These are phyloP conservation scores for Litsea cubeba DNA, from an alignment of 164 flowering plant genomes.

Conservation along the genomic window DNA sequence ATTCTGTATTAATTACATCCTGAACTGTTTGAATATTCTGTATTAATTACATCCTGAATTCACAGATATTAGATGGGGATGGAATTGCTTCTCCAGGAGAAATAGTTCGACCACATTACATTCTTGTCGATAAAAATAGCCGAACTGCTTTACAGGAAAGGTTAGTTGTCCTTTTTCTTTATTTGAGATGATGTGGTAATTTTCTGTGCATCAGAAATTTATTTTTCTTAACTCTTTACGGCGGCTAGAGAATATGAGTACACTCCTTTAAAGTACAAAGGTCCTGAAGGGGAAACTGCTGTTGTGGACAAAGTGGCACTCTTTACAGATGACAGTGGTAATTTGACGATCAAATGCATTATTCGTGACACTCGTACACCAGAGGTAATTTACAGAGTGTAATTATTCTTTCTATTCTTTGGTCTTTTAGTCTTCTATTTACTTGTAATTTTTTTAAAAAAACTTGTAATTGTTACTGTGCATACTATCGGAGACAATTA, in stretches of 20 bases:
- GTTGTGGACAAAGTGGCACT: conserved; percentile 86
- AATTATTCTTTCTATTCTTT: too few species aligned
- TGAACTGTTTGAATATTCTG: too few species aligned
- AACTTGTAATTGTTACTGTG: too few species aligned
- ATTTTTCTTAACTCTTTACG: conserved; percentile 3
- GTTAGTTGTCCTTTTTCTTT: conserved; percentile 23
- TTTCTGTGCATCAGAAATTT: not conserved
- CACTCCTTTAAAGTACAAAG: conserved; percentile 43
- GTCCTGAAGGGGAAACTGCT: conserved; percentile 63
- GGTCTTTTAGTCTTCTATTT: too few species aligned
- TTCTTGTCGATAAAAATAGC: conserved; percentile 57
- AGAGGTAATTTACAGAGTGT: conserved; percentile 39
- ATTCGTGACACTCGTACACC: conserved; percentile 91
- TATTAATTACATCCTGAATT: not conserved
- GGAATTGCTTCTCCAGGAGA: conserved; percentile 94
- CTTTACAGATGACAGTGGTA: conserved; percentile 40
- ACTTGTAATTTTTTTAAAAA: too few species aligned
- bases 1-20: too few species aligned
- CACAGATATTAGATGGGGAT: conserved; percentile 82
- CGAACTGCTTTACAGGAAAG: conserved; percentile 46
- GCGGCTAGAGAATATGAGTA: conserved; percentile 45
- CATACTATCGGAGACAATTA: too few species aligned
- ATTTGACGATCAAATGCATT: conserved; percentile 53
- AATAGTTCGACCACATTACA: conserved; percentile 56
- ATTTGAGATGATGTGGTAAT: not conserved